Evolutionary conservation across 352 stramenopile genomes (phyloP).

Genomic region (Phytophthora ramorum): DNA sequence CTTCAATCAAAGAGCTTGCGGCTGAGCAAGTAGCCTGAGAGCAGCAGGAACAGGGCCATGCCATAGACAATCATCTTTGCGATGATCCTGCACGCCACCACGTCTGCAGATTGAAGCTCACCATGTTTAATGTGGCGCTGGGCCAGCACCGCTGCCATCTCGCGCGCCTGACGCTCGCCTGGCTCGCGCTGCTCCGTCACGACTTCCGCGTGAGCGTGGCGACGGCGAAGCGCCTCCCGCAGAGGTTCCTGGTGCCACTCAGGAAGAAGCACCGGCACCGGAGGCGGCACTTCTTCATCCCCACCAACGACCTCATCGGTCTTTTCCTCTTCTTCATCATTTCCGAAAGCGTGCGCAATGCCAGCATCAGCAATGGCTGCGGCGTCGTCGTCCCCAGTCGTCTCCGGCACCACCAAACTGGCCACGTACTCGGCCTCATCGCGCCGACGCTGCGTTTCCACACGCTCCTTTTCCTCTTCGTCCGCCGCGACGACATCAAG

Average conservation of each 20-base stretch:
- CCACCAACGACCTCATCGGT: slow-evolving; percentile 28
- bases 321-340: slow-evolving; percentile 39
- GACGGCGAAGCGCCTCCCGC: slow-evolving; percentile 58
- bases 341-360: slow-evolving; percentile 64
- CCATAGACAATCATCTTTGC: slow-evolving; percentile 53
- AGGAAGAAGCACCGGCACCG: slow-evolving; percentile 49
- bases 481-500: slow-evolving; percentile 61
- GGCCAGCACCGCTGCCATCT: slow-evolving; percentile 59
- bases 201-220: slow-evolving; percentile 48
- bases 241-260: slow-evolving; percentile 66
- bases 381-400: slow-evolving; percentile 22
- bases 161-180: slow-evolving; percentile 50
- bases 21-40: slow-evolving; percentile 38
- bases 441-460: slow-evolving; percentile 32
- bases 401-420: slow-evolving; percentile 40
- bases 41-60: slow-evolving; percentile 45
- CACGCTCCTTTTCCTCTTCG: slow-evolving; percentile 54
- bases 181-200: slow-evolving; percentile 41
- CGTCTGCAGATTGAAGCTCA: slow-evolving; percentile 46
- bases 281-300: slow-evolving; percentile 12
- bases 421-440: slow-evolving; percentile 47
- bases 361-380: too few relatives aligned
- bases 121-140: slow-evolving; percentile 50
- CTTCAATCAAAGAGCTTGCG: slow-evolving; percentile 36
- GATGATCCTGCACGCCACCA: slow-evolving; percentile 55